Percentiles rank a stretch among this genome's conserved stretches.
Conservation (phyloP, 2,329 filamentous ascomycete genomes). For the Leptographium lundbergii region DNA sequence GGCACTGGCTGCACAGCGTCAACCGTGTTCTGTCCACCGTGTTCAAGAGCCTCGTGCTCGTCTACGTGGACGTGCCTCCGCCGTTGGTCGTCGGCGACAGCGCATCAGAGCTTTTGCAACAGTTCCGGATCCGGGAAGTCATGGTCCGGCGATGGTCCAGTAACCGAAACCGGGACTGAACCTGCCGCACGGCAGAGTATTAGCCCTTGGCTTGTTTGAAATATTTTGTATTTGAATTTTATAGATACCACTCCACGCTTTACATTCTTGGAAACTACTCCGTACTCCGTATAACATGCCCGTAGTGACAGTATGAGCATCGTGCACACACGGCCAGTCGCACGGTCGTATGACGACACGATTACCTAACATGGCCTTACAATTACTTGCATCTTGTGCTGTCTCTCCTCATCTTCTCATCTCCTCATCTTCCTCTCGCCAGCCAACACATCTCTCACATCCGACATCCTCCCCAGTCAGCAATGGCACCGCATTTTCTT, state of each 20-base stretch:
- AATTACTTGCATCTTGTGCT: no score
- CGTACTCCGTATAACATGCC: no score
- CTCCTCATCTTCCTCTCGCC: neutral
- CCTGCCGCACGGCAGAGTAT: neutral
- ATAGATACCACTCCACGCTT: neutral
- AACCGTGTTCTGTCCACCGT: conserved; percentile 86
- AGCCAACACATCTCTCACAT: neutral
- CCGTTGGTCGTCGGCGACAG: conserved; percentile 40
- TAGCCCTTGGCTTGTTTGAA: no score
- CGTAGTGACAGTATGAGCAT: neutral
- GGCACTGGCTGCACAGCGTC: conserved; percentile 79
- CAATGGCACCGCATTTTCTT: neutral
- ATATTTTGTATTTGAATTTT: neutral
- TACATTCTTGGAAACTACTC: neutral
- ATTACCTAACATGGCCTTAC: neutral
- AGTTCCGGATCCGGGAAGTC: conserved; percentile 70
- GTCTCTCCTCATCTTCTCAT: neutral
- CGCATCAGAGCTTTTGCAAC: conserved; percentile 49
- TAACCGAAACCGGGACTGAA: conserved; percentile 50
- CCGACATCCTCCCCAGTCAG: neutral
- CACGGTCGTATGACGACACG: neutral
- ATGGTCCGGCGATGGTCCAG: conserved; percentile 72
- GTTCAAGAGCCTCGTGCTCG: conserved; percentile 75
- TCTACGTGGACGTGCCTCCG: conserved; percentile 82
- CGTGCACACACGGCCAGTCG: neutral